Evolutionary conservation across 345 rosid genomes (phyloP), one percentile per base, ranked within the genome.

Genomic region (Camelina laxa): DNA sequence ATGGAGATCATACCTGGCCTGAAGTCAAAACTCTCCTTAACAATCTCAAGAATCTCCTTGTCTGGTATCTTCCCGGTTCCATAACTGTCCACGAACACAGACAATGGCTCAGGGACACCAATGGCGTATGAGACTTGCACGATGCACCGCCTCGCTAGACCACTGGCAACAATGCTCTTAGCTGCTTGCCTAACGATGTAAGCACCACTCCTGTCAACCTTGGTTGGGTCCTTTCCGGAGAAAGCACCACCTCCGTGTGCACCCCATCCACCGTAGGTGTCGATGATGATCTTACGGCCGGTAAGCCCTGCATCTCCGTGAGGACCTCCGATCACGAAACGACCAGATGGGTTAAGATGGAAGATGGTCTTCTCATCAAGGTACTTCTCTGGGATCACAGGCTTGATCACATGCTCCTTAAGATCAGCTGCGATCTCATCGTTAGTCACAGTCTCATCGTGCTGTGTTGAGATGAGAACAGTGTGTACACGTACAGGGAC

Each of bases 241-340:
- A 90, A 90, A 21, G 96, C 89, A n/a, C 93, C 96, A 1, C 91
- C 96, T 56, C 91, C 90, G 21, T 85, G 96, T 27, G 96, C 96
- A 8, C 93, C 93, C 93, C 91, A 84, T 0, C 91, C 93, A 64
- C 93, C 90, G 7, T 90, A 90, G 2, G 90, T 90, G 54, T 90
- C 96, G 0, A 90, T 91, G 41, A 91, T 88, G 84, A 90, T 90
- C 84, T 90, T 88, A 12, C 88, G 88, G 13, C 96, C 92, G 0
- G 93, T 90, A 33, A 90, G 90, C n/a, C 90, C 96, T 0, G 91
- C 96, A 64, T 91, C 94, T 5, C 90, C 96, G 12, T 88, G 93
- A 47, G 92, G 94, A 7, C 92, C 96, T 3, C 90, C 93, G 2
- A 91, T 91, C 33, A 91, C 94, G 3, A 91, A 88, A 61, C 90